Conservation (phyloP, 75 land plant species). For the Cunninghamia lanceolata region DNA sequence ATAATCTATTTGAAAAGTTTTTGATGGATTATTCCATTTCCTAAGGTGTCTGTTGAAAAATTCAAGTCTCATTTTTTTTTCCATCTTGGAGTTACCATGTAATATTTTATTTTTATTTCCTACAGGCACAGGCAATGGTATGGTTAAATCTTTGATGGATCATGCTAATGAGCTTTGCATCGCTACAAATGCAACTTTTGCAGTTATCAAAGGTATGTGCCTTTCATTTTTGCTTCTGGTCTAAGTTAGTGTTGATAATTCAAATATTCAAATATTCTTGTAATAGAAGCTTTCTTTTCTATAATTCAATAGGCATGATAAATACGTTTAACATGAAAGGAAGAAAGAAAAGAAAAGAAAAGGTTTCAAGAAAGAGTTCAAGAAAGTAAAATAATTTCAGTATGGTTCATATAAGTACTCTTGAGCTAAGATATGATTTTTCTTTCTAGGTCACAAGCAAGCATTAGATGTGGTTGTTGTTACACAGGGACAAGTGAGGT, state of each 20-base stretch:
- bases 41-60: not conserved
- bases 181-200: constrained; percentile 62
- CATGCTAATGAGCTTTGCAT: constrained; percentile 62
- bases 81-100: not conserved
- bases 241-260: not conserved
- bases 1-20: too few relatives aligned
- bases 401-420: too few relatives aligned
- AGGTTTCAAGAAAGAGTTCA: not conserved
- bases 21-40: not conserved
- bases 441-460: too few relatives aligned
- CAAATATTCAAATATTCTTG: not conserved
- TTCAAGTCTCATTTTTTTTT: not conserved
- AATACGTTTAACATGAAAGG: too few relatives aligned
- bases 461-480: too few relatives aligned
- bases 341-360: not conserved
- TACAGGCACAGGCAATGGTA: constrained; percentile 94
- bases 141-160: constrained; percentile 87
- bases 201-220: constrained; percentile 72
- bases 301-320: too few relatives aligned
- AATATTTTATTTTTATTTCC: not conserved
- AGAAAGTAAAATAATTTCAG: not conserved
- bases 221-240: not conserved
- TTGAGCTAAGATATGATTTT: too few relatives aligned
- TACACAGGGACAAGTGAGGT: too few relatives aligned
- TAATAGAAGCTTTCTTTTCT: too few relatives aligned